These are phyloP conservation scores for Peziza echinospora DNA, from an alignment of 495 filamentous ascomycete species.

Conservation along the genomic window DNA sequence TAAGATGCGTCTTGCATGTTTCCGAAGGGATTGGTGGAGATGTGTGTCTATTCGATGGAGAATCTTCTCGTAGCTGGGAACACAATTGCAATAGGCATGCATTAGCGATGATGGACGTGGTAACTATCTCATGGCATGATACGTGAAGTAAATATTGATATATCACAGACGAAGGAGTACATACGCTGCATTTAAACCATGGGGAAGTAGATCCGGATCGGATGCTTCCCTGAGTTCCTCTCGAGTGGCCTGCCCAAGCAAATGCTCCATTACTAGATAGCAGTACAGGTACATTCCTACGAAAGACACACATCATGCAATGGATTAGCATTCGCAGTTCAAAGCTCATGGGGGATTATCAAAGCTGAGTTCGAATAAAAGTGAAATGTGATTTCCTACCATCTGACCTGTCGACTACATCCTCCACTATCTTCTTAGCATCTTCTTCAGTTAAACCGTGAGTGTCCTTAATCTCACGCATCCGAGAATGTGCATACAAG, in stretches of 20 bases:
- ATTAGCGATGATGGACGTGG: no score
- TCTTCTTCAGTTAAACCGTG: slow-evolving; percentile 11
- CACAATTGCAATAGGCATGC: no score
- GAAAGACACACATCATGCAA: no score
- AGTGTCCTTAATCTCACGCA: slow-evolving; percentile 13
- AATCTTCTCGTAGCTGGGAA: slow-evolving; percentile 23
- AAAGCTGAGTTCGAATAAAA: no score
- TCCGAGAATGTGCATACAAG: slow-evolving; percentile 12
- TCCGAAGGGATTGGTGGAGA: slow-evolving; percentile 10
- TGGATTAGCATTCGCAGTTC: no score
- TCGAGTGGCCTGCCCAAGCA: slow-evolving; percentile 19
- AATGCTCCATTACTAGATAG: slow-evolving; percentile 24
- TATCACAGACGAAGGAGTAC: slow-evolving; percentile 4
- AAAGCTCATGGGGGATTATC: no score
- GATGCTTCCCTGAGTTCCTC: slow-evolving; percentile 19
- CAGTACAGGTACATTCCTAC: slow-evolving; percentile 32
- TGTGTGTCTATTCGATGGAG: slow-evolving; percentile 19
- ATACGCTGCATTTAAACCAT: slow-evolving; percentile 24
- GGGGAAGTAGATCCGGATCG: slow-evolving; percentile 18
- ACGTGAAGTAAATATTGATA: neutral
- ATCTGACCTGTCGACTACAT: slow-evolving; percentile 11
- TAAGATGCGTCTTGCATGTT: slow-evolving; percentile 21
- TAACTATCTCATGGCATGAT: no score
- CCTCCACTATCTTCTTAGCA: slow-evolving; percentile 5
- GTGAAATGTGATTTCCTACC: slow-evolving; percentile 4